Conservation (phyloP, 495 filamentous ascomycete genomes). For the Podospora anserina region DNA sequence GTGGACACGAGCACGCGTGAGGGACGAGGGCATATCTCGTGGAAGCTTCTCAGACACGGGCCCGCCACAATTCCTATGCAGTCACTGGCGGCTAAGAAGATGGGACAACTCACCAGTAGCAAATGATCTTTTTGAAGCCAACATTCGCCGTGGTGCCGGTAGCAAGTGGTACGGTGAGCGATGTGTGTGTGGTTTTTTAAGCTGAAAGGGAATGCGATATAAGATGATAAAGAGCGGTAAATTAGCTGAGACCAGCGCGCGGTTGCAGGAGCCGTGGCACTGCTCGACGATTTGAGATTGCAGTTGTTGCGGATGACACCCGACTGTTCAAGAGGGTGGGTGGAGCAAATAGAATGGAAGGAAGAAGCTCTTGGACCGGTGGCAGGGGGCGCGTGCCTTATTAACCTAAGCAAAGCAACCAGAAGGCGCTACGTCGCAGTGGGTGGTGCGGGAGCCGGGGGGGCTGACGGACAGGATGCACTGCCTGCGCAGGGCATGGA, state of each 20-base stretch:
- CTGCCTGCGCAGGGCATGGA: background rate
- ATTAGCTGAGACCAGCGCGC: background rate
- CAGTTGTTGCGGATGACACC: background rate
- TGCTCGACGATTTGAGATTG: background rate
- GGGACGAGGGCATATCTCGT: background rate
- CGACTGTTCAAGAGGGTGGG: background rate
- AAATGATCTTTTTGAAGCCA: background rate
- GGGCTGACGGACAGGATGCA: background rate
- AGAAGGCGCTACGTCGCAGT: slow-evolving; percentile 3
- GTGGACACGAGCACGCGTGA: background rate
- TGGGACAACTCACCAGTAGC: background rate
- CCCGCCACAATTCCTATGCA: too few relatives aligned
- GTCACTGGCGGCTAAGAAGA: too few relatives aligned
- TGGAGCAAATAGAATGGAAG: background rate
- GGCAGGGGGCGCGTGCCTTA: slow-evolving; percentile 2
- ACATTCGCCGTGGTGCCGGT: background rate
- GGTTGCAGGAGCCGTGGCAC: background rate
- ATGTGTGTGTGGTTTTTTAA: background rate
- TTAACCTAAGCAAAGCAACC: background rate
- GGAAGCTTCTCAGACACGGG: background rate
- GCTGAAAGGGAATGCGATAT: background rate
- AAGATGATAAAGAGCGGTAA: background rate
- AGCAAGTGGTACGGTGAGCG: background rate
- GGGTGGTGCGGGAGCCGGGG: slow-evolving; percentile 4
- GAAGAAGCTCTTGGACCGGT: background rate